Percentiles rank a stretch among this genome's conserved stretches.
These are phyloP conservation scores for Wickerhamomyces strasburgensis DNA, from an alignment of 805 yeast species.

Conservation along the genomic window DNA sequence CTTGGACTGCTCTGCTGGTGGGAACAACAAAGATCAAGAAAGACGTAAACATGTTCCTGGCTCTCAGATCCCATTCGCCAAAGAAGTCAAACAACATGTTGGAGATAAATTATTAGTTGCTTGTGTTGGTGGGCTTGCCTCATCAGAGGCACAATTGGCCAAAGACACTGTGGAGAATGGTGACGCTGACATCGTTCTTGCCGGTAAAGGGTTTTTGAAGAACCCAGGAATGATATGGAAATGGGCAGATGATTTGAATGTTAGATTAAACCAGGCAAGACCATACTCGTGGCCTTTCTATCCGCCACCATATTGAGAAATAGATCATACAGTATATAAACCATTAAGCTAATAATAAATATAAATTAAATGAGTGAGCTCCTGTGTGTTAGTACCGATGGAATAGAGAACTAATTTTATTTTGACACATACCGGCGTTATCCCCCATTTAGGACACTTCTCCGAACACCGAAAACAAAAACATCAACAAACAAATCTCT, in stretches of 20 bases:
- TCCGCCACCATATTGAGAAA: slow-evolving; percentile 14
- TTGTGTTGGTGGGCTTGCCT: slow-evolving; percentile 42
- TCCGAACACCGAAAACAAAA: too few relatives aligned
- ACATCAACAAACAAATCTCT: too few relatives aligned
- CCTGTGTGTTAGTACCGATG: too few relatives aligned
- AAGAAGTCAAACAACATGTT: slow-evolving; percentile 37
- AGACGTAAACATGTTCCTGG: slow-evolving; percentile 25
- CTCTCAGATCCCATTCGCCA: slow-evolving; percentile 36
- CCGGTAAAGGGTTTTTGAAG: slow-evolving; percentile 42
- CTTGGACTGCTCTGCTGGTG: slow-evolving; percentile 53
- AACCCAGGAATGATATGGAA: slow-evolving; percentile 46
- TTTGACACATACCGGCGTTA: too few relatives aligned
- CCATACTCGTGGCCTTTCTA: slow-evolving; percentile 30
- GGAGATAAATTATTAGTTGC: slow-evolving; percentile 40
- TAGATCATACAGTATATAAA: too few relatives aligned
- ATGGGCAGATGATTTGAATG: slow-evolving; percentile 47
- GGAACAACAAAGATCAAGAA: slow-evolving; percentile 32
- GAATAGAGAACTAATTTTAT: too few relatives aligned
- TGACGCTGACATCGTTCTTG: slow-evolving; percentile 41
- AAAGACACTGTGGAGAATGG: slow-evolving; percentile 37
- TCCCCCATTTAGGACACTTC: too few relatives aligned
- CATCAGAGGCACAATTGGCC: slow-evolving; percentile 32
- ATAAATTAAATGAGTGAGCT: too few relatives aligned
- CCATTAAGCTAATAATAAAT: too few relatives aligned
- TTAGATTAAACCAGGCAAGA: slow-evolving; percentile 34